A percentile compares a stretch with the other conserved stretches of the same genome.
Evolutionary conservation across 148 eudicot species (phyloP).

Genomic region (Persicaria maculosa): DNA sequence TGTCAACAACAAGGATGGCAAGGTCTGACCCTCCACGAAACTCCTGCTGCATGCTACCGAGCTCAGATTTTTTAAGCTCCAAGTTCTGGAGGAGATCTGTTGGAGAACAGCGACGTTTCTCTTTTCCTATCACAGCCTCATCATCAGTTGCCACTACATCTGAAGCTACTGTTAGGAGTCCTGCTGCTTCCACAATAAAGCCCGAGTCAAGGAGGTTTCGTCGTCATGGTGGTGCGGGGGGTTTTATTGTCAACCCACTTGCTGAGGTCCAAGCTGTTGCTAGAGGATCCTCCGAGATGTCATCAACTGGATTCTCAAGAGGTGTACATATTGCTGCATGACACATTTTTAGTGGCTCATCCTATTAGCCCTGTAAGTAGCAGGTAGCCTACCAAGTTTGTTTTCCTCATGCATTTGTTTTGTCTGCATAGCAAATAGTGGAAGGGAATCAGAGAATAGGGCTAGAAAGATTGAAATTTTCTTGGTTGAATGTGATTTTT

Average conservation of each 20-base stretch:
- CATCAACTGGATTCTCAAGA: constrained; percentile 23
- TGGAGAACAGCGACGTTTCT: constrained; percentile 34
- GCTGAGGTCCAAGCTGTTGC: constrained; percentile 46
- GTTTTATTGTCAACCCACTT: constrained; percentile 54
- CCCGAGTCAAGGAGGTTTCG: constrained; percentile 28
- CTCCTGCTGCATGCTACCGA: constrained; percentile 69
- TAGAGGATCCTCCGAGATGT: constrained; percentile 33
- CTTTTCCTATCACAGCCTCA: constrained; percentile 29
- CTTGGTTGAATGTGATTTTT: neutral
- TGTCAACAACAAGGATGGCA: constrained; percentile 62
- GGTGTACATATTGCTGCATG: constrained; percentile 27
- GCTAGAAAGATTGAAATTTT: neutral
- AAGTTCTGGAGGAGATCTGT: constrained; percentile 67
- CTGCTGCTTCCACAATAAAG: constrained; percentile 15
- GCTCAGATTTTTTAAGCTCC: constrained; percentile 66
- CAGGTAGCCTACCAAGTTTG: constrained; percentile 3
- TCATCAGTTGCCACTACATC: constrained; percentile 18
- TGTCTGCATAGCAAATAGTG: neutral
- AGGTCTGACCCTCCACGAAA: constrained; percentile 37
- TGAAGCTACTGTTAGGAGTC: constrained; percentile 37
- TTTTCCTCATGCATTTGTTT: neutral
- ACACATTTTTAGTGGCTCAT: constrained; percentile 16
- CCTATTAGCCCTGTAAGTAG: constrained; percentile 9
- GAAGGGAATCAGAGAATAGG: neutral
- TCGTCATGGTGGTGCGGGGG: constrained; percentile 31